These are phyloP conservation scores for Alternaria panax DNA, from an alignment of 2,329 filamentous ascomycete species.

Conservation along the genomic window DNA sequence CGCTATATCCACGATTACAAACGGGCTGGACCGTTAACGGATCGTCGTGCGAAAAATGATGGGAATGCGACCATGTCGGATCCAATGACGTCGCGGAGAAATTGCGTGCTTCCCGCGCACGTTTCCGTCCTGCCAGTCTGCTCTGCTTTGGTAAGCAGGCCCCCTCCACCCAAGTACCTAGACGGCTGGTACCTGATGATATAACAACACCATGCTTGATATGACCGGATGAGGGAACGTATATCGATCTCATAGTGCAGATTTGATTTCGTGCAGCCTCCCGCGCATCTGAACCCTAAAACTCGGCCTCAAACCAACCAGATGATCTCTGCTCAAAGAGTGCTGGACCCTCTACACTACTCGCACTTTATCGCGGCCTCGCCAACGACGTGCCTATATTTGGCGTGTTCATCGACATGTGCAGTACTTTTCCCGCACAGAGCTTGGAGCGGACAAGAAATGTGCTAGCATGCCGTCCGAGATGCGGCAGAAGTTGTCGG, in stretches of 20 bases:
- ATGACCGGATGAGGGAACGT: neutral
- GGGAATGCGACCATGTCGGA: conserved; percentile 17
- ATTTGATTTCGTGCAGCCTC: neutral
- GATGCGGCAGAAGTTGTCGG: neutral
- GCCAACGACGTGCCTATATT: neutral
- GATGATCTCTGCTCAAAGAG: neutral
- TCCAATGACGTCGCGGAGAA: conserved; percentile 36
- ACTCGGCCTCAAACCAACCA: neutral
- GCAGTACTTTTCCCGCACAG: conserved; percentile 4
- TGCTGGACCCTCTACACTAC: neutral
- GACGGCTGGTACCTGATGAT: neutral
- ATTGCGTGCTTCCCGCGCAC: conserved; percentile 34
- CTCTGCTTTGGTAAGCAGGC: conserved; percentile 16
- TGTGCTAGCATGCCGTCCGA: neutral
- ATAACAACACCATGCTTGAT: neutral
- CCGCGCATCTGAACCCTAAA: neutral
- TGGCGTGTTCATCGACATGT: neutral
- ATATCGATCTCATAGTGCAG: neutral
- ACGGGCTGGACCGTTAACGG: conserved; percentile 10
- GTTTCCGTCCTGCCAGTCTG: conserved; percentile 16
- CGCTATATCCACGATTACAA: conserved; percentile 26
- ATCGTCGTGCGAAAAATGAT: conserved; percentile 14
- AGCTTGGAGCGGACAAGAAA: neutral
- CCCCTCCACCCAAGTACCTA: neutral
- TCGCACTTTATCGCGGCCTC: neutral